These are phyloP conservation scores for Dendrobium chrysotoxum DNA, from an alignment of 106 monocot species.

Conservation along the genomic window DNA sequence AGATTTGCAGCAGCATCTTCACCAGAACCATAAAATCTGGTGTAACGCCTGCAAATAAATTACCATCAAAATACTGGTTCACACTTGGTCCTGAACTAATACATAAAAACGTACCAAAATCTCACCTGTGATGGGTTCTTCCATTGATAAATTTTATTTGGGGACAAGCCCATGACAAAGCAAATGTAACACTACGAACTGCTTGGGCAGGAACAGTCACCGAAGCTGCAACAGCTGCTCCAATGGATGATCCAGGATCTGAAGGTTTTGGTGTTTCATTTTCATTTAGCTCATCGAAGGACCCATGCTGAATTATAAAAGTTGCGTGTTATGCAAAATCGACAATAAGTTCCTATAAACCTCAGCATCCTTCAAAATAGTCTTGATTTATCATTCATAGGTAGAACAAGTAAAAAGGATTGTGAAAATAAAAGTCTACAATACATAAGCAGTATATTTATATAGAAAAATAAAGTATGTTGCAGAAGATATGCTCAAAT, in stretches of 20 bases:
- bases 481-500: too few relatives aligned
- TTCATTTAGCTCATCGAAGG: slow-evolving; percentile 32
- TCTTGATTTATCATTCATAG: neutral
- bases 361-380: neutral
- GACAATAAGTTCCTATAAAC: neutral
- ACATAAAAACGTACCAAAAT: neutral
- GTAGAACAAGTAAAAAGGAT: neutral
- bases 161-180: slow-evolving; percentile 57
- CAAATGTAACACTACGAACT: slow-evolving; percentile 45
- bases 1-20: slow-evolving; percentile 53
- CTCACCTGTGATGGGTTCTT: slow-evolving; percentile 47
- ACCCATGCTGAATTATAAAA: slow-evolving; percentile 34
- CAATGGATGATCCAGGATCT: slow-evolving; percentile 47
- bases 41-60: slow-evolving; percentile 52
- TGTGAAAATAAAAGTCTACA: neutral
- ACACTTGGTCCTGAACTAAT: neutral
- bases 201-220: slow-evolving; percentile 39
- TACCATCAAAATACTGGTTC: neutral
- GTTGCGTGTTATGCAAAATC: neutral
- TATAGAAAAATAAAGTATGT: too few relatives aligned
- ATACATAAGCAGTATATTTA: neutral
- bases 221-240: slow-evolving; percentile 73
- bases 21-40: slow-evolving; percentile 55
- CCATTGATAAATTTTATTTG: slow-evolving; percentile 41
- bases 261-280: slow-evolving; percentile 16